A percentile compares a stretch with the other conserved stretches of the same genome.
These are phyloP conservation scores for Fusarium caatingaense DNA, from an alignment of 2,329 filamentous ascomycete species.

Conservation along the genomic window DNA sequence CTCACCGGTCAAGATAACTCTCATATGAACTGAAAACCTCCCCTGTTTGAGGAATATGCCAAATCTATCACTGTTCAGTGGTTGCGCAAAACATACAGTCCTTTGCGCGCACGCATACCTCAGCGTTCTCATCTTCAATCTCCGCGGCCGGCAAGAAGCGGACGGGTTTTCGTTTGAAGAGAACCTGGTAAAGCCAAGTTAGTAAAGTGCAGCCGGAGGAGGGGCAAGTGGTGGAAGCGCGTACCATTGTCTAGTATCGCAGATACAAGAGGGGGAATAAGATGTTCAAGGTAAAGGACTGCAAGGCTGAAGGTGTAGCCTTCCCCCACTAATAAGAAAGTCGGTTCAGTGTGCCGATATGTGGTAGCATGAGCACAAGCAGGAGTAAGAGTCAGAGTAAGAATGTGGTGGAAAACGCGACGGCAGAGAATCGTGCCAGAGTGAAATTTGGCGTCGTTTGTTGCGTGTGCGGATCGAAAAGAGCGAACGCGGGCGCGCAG, in stretches of 20 bases:
- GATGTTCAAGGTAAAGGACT: slow-evolving; percentile 33
- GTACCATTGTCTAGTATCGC: slow-evolving; percentile 41
- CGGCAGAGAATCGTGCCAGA: slow-evolving; percentile 22
- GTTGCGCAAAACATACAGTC: slow-evolving; percentile 10
- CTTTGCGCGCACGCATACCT: slow-evolving; percentile 67
- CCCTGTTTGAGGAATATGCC: slow-evolving; percentile 89
- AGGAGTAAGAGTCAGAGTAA: slow-evolving; percentile 37
- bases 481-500: slow-evolving; percentile 40
- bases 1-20: slow-evolving; percentile 84
- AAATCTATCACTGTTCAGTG: slow-evolving; percentile 71
- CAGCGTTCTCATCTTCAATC: slow-evolving; percentile 82
- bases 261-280: slow-evolving; percentile 32
- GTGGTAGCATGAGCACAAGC: slow-evolving; percentile 38
- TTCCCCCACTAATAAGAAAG: slow-evolving; percentile 46
- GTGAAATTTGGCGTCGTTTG: slow-evolving; percentile 27
- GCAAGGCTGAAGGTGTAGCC: slow-evolving; percentile 45
- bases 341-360: slow-evolving; percentile 20
- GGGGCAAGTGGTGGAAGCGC: background rate
- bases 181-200: slow-evolving; percentile 69
- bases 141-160: slow-evolving; percentile 78
- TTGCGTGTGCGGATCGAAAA: slow-evolving; percentile 32
- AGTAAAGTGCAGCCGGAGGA: slow-evolving; percentile 13
- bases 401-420: slow-evolving; percentile 22
- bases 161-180: slow-evolving; percentile 96
- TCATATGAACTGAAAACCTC: slow-evolving; percentile 93